Evolutionary conservation across 805 yeast species (phyloP).

Genomic region (Torulaspora delbrueckii): DNA sequence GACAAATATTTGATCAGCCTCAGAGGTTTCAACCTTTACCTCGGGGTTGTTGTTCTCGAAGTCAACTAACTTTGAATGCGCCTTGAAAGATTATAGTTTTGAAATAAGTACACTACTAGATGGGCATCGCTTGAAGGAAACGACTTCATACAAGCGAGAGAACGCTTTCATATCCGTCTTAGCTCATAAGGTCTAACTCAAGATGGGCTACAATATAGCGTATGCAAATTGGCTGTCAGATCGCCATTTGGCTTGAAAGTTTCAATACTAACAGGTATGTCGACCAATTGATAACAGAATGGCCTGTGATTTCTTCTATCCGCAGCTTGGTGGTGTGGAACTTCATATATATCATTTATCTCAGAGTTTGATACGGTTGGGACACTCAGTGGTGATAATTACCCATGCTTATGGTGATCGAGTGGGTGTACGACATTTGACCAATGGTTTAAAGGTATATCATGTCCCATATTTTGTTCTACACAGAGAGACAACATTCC

Average conservation of each 20-base stretch:
- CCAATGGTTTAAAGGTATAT: conserved; percentile 90
- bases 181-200: background rate
- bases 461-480: conserved; percentile 78
- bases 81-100: background rate
- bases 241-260: background rate
- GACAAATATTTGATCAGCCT: background rate
- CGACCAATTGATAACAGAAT: conserved; percentile 42
- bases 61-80: background rate
- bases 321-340: conserved; percentile 98
- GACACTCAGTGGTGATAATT: conserved; percentile 79
- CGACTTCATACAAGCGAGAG: background rate
- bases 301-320: conserved; percentile 96
- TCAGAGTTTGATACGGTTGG: conserved; percentile 69
- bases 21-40: background rate
- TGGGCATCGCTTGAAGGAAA: background rate
- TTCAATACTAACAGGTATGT: background rate
- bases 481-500: conserved; percentile 81
- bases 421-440: conserved; percentile 72
- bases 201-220: conserved; percentile 33
- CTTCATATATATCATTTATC: conserved; percentile 90
- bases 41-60: background rate
- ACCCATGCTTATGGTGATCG: conserved; percentile 87
- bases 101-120: too few relatives aligned
- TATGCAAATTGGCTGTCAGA: conserved; percentile 8
- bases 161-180: background rate